phyloP scores from a whole-genome alignment of 768 basidiomycete genomes.

The Naematelia encephala region DNA sequence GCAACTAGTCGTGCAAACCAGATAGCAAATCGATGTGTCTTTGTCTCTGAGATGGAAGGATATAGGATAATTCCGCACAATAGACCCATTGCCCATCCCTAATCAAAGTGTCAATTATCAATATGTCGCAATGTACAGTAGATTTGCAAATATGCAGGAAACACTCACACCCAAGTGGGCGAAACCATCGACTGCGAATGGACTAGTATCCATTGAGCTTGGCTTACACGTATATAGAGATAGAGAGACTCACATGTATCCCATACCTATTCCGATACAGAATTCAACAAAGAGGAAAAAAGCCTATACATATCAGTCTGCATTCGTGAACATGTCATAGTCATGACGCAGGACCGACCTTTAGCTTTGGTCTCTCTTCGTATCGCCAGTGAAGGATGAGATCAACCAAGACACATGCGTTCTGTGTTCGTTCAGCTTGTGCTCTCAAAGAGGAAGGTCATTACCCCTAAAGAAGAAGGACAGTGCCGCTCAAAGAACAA shows the following conservation, averaged over 20 bases:
- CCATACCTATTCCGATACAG: slow-evolving; percentile 77
- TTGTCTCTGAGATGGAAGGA: slow-evolving; percentile 80
- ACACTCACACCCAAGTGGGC: slow-evolving; percentile 67
- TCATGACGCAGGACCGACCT: slow-evolving; percentile 55
- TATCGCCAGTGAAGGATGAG: slow-evolving; percentile 89
- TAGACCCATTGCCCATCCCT: slow-evolving; percentile 54
- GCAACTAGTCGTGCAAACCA: slow-evolving; percentile 71
- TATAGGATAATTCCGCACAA: slow-evolving; percentile 79
- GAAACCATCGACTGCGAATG: slow-evolving; percentile 81
- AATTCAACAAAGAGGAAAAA: slow-evolving; percentile 81
- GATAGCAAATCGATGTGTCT: slow-evolving; percentile 66
- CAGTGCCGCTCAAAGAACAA: background rate
- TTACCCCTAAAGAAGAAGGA: too few relatives aligned
- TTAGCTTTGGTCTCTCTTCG: slow-evolving; percentile 73
- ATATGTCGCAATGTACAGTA: too few relatives aligned
- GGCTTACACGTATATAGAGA: background rate
- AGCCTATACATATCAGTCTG: slow-evolving; percentile 56
- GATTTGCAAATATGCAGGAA: background rate
- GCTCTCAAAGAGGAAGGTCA: background rate
- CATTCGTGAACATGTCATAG: background rate
- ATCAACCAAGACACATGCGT: slow-evolving; percentile 62
- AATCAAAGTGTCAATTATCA: background rate
- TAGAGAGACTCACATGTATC: slow-evolving; percentile 43
- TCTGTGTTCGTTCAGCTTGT: slow-evolving; percentile 23
- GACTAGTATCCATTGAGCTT: slow-evolving; percentile 13